Evolutionary conservation across 2,329 filamentous ascomycete genomes (phyloP), one percentile per base, ranked within the genome.

Genomic region (Berkeleyomyces basicola): DNA sequence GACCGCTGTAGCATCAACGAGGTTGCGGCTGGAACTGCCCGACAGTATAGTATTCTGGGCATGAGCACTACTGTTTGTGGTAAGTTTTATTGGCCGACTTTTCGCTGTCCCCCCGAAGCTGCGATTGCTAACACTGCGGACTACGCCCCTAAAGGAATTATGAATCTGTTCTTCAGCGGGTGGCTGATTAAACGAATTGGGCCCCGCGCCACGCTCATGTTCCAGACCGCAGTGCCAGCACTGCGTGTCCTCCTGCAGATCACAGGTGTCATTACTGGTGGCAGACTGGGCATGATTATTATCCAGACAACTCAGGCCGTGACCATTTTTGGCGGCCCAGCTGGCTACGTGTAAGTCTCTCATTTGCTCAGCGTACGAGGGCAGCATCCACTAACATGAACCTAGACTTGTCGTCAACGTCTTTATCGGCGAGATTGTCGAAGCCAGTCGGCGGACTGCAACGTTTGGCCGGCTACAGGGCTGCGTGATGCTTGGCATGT

Each of bases 11-110:
- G 76, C 57, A 76, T 78, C 42, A 80, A 80, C 61, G 79, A 81
- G 66, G 85, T 89, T 64, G 79, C 85, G 57, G 82, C 84, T 0
- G 77, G 78, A 23, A 87, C 84, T 1, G 84, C 86, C 0, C 75
- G 75, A 1, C 78, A 86, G 61, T 80, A 84, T 42, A 80, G 81
- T n/a, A 75, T 88, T 16, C 75, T 88, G 0, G 83, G 82, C 31
- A 83, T 84, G 70, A 82, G 79, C 36, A 88, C 85, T 0, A 87
- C 84, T 0, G 74, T 88, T 9, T 87, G 83, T 67, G 85, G 85
- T 71, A 63, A 16, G 68, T 53, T 31, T 39, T 4, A 36, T 47
- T 39, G 11, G 3, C 7, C 51, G 1, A 14, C 7, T 55, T 37
- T 42, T 7, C 33, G 36, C 51, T 1, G 51, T 16, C 11, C 43